These are phyloP conservation scores for Aphanomyces euteiches DNA, from an alignment of 352 stramenopile genomes.

Conservation along the genomic window DNA sequence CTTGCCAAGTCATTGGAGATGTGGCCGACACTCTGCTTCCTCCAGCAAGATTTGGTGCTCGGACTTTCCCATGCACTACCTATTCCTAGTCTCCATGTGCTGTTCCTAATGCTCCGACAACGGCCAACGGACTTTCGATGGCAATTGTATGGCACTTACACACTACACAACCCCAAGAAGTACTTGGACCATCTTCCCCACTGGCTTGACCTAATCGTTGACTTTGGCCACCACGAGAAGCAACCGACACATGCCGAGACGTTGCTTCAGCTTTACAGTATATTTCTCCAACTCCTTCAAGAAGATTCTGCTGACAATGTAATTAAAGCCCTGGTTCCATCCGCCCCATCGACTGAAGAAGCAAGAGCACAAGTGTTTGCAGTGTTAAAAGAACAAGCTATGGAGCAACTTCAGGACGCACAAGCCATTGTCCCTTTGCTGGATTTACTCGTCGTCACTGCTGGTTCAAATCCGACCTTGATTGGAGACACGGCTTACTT, in stretches of 20 bases:
- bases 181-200: neutral
- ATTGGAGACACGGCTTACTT: neutral
- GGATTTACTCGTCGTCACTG: neutral
- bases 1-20: conserved; percentile 1
- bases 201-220: neutral
- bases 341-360: neutral
- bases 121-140: neutral
- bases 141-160: conserved; percentile 27
- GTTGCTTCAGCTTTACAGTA: conserved; percentile 12
- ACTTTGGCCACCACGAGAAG: conserved; percentile 7
- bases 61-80: neutral
- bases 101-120: neutral
- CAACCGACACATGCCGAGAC: conserved; percentile 20
- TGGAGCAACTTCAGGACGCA: conserved; percentile 9
- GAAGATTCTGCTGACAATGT: neutral
- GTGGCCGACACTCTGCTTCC: neutral
- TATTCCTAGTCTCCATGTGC: neutral
- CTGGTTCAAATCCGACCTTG: neutral
- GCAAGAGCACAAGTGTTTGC: neutral
- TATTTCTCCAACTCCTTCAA: neutral
- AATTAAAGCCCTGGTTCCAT: neutral
- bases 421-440: conserved; percentile 7
- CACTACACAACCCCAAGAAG: neutral
- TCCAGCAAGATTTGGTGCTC: neutral
- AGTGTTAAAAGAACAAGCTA: conserved; percentile 1